These are phyloP conservation scores for Millerozyma miso DNA, from an alignment of 805 yeast genomes.

Conservation along the genomic window DNA sequence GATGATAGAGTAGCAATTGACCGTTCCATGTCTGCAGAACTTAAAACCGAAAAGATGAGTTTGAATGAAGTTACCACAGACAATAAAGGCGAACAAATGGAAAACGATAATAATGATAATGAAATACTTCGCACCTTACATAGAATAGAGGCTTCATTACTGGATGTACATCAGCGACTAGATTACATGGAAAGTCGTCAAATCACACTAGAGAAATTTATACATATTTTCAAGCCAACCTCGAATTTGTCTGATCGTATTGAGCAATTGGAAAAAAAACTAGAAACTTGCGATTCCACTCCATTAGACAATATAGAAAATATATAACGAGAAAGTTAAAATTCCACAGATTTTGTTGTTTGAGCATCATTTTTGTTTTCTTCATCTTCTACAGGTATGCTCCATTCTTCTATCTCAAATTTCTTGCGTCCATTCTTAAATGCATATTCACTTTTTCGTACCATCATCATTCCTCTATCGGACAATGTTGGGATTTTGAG, in stretches of 20 bases:
- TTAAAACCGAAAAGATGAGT: too few species aligned
- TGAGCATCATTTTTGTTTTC: constrained; percentile 27
- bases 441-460: constrained; percentile 71
- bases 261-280: background rate
- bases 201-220: background rate
- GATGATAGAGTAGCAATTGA: constrained; percentile 6
- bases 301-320: too few species aligned
- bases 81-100: background rate
- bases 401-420: constrained; percentile 90
- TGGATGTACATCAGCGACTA: background rate
- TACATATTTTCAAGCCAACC: background rate
- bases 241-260: background rate
- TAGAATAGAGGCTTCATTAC: background rate
- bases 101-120: background rate
- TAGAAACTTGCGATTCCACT: too few species aligned
- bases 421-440: constrained; percentile 78
- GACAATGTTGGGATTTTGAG: constrained; percentile 67
- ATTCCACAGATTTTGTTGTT: constrained; percentile 34
- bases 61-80: background rate
- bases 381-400: constrained; percentile 90
- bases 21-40: too few species aligned
- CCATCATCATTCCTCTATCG: constrained; percentile 76
- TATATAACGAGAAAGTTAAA: constrained; percentile 10
- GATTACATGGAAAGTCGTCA: background rate
- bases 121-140: background rate